A percentile compares a stretch with the other conserved stretches of the same genome.
Conservation (phyloP, 805 yeast genomes). For the Cyberlindnera amylophila region DNA sequence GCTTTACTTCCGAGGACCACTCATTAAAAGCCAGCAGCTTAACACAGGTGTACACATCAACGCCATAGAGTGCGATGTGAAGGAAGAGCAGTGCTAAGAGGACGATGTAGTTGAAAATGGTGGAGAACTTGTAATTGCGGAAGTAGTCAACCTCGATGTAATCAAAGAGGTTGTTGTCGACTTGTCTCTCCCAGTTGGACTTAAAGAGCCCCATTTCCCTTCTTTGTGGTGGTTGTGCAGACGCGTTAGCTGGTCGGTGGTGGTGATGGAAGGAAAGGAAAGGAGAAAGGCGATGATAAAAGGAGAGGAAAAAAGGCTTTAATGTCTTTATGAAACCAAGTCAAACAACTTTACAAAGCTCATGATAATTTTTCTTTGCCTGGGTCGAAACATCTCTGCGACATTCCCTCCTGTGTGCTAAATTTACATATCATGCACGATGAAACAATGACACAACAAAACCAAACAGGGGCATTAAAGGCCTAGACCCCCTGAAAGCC, state of each 20-base stretch:
- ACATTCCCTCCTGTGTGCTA: slow-evolving; percentile 4
- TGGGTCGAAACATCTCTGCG: slow-evolving; percentile 2
- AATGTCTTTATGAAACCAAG: background rate
- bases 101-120: slow-evolving; percentile 40
- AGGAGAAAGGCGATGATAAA: background rate
- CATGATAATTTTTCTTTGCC: background rate
- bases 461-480: background rate
- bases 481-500: background rate
- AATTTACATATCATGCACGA: slow-evolving; percentile 1
- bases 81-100: slow-evolving; percentile 38
- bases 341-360: background rate
- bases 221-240: too few species aligned
- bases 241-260: background rate
- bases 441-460: background rate
- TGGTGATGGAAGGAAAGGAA: background rate
- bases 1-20: slow-evolving; percentile 57
- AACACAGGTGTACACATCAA: slow-evolving; percentile 78
- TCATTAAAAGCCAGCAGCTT: slow-evolving; percentile 66
- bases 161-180: slow-evolving; percentile 42
- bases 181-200: slow-evolving; percentile 33
- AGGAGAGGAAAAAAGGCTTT: background rate
- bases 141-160: slow-evolving; percentile 44
- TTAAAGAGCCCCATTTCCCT: slow-evolving; percentile 27
- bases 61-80: slow-evolving; percentile 50
- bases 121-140: slow-evolving; percentile 40